Percentiles rank a stretch among this genome's conserved stretches.
phyloP scores from a whole-genome alignment of 108 stramenopile genomes.

The Mediolabrus comicus region DNA sequence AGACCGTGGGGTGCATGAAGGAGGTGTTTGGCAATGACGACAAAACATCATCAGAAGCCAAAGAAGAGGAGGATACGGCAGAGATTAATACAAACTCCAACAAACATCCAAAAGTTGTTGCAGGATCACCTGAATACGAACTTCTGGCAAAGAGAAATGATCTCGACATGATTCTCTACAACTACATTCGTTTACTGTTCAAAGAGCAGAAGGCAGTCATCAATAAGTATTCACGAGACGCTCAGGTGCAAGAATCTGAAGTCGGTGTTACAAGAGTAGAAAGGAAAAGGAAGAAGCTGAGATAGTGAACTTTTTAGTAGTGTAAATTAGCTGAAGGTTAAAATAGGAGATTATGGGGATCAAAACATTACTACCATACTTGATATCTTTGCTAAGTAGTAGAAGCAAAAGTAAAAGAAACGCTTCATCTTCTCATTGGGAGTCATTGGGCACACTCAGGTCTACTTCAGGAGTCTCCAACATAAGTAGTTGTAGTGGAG shows the following conservation, averaged over 20 bases:
- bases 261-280: neutral
- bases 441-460: no score
- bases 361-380: no score
- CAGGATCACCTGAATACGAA: conserved; percentile 39
- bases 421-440: no score
- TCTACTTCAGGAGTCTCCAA: no score
- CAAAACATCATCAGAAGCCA: neutral
- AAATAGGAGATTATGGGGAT: no score
- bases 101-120: conserved; percentile 43
- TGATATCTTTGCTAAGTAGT: no score
- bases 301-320: no score
- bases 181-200: conserved; percentile 30
- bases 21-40: conserved; percentile 28
- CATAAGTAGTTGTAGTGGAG: no score
- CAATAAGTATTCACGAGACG: conserved; percentile 17
- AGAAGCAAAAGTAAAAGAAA: no score
- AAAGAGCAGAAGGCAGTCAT: conserved; percentile 41
- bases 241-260: neutral
- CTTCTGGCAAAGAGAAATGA: conserved; percentile 25
- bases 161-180: conserved; percentile 42
- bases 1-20: conserved; percentile 14
- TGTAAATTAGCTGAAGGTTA: no score
- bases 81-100: conserved; percentile 42
- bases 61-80: neutral
- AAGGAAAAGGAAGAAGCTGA: neutral